Percentiles rank a stretch among this genome's conserved stretches.
These are phyloP conservation scores for Blastobotrys serpentis DNA, from an alignment of 1,139 yeast genomes.

Conservation along the genomic window DNA sequence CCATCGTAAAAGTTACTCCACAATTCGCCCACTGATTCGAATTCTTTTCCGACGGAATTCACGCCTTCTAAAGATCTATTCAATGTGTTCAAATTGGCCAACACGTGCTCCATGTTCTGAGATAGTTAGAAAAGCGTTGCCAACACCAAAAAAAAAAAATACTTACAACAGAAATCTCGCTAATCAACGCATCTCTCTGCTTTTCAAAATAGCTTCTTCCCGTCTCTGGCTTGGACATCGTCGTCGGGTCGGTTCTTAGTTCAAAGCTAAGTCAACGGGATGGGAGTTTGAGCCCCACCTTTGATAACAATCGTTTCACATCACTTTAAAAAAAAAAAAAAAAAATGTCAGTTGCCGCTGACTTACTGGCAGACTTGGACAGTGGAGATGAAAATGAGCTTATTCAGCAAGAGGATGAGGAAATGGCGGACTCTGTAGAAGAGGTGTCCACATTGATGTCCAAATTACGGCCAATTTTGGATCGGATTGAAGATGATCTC, in stretches of 20 bases:
- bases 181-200: slow-evolving; percentile 44
- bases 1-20: slow-evolving; percentile 54
- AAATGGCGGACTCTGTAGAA: slow-evolving; percentile 16
- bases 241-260: no score
- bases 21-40: slow-evolving; percentile 49
- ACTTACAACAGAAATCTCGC: slow-evolving; percentile 41
- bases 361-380: slow-evolving; percentile 40
- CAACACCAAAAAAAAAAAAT: no score
- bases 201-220: slow-evolving; percentile 40
- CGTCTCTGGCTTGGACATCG: slow-evolving; percentile 1
- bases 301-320: no score
- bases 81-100: slow-evolving; percentile 49
- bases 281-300: slow-evolving; percentile 8
- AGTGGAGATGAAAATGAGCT: slow-evolving; percentile 26
- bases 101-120: slow-evolving; percentile 51
- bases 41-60: slow-evolving; percentile 55
- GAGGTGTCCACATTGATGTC: slow-evolving; percentile 29
- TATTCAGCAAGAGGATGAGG: slow-evolving; percentile 15
- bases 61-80: slow-evolving; percentile 53
- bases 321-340: background rate
- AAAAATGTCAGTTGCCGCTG: slow-evolving; percentile 40
- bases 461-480: slow-evolving; percentile 32
- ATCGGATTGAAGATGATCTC: slow-evolving; percentile 27
- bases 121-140: no score
- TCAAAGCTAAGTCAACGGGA: no score